Conservation (phyloP, 2,329 filamentous ascomycete species). For the Dactylellina haptotyla region DNA sequence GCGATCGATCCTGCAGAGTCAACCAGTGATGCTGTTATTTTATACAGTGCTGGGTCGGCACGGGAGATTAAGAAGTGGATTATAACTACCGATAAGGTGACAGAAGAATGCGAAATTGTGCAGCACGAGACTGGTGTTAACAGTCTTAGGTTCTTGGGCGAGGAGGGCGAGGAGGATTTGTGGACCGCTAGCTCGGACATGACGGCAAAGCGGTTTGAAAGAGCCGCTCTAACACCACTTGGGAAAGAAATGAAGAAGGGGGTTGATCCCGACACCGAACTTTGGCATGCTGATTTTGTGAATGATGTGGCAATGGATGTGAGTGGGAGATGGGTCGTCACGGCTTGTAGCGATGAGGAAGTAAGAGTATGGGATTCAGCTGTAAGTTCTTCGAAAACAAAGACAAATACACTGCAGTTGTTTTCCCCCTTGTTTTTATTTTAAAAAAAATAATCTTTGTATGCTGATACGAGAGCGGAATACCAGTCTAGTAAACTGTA, state of each 20-base stretch:
- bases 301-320: conserved; percentile 77
- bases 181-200: conserved; percentile 96
- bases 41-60: conserved; percentile 85
- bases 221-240: conserved; percentile 19
- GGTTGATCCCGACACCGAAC: conserved; percentile 58
- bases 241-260: conserved; percentile 37
- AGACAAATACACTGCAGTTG: too few relatives aligned
- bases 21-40: conserved; percentile 65
- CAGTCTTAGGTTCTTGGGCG: conserved; percentile 76
- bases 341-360: conserved; percentile 89
- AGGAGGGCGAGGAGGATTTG: conserved; percentile 72
- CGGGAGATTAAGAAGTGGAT: conserved; percentile 82
- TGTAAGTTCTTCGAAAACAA: conserved; percentile 62
- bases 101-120: conserved; percentile 67
- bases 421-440: too few relatives aligned
- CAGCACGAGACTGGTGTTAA: conserved; percentile 94
- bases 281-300: conserved; percentile 89
- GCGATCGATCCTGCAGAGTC: conserved; percentile 75
- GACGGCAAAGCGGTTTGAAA: conserved; percentile 74
- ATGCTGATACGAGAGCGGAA: not conserved
- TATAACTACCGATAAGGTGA: conserved; percentile 66
- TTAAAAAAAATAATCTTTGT: not conserved
- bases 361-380: conserved; percentile 85
- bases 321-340: conserved; percentile 80
- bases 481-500: conserved; percentile 74